Conservation (phyloP, 2,329 filamentous ascomycete genomes). For the Fusarium luffae region DNA sequence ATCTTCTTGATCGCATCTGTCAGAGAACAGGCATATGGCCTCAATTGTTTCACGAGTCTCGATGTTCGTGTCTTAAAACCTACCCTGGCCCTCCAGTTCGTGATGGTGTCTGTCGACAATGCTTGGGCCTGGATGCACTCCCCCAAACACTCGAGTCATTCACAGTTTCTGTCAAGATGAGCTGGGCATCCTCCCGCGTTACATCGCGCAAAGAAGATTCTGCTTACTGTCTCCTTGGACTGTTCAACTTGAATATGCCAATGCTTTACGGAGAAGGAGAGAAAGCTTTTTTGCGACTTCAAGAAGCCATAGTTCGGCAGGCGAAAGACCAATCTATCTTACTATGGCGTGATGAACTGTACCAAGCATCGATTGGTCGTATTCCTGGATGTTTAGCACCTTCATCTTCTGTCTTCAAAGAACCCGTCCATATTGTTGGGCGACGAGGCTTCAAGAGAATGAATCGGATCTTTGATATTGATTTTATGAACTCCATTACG, state of each 20-base stretch:
- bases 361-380: not conserved
- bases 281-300: constrained; percentile 41
- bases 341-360: constrained; percentile 23
- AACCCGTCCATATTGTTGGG: constrained; percentile 30
- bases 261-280: constrained; percentile 47
- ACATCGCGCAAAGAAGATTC: constrained; percentile 46
- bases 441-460: constrained; percentile 32
- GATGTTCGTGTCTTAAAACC: constrained; percentile 26
- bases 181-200: constrained; percentile 43
- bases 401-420: constrained; percentile 15
- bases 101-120: constrained; percentile 32
- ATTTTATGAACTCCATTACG: constrained; percentile 35
- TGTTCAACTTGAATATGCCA: constrained; percentile 47
- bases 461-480: constrained; percentile 25
- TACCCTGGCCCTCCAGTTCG: constrained; percentile 3
- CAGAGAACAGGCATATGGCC: constrained; percentile 32
- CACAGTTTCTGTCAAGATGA: constrained; percentile 43
- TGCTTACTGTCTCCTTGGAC: constrained; percentile 48
- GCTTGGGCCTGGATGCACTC: constrained; percentile 24
- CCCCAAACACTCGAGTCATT: constrained; percentile 39
- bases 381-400: constrained; percentile 36
- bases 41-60: constrained; percentile 32
- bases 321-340: constrained; percentile 43
- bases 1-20: constrained; percentile 33
- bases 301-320: constrained; percentile 40